Evolutionary conservation across 208 protist species (phyloP).

Genomic region (Crithidia brevicula): DNA sequence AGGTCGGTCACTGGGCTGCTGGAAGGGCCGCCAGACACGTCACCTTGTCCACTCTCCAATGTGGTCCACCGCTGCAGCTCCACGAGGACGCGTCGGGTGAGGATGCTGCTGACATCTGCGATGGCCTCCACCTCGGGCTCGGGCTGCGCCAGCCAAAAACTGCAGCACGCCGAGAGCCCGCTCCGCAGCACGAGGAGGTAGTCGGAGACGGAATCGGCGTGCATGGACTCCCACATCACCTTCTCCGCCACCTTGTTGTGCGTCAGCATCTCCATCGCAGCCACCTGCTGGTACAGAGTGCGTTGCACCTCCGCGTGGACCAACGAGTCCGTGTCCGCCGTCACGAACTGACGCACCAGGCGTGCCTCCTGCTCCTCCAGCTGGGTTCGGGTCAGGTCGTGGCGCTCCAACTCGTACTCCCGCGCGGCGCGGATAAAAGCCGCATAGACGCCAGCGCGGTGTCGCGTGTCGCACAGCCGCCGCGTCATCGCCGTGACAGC

Average conservation of each 20-base stretch:
- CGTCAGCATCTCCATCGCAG: constrained; percentile 53
- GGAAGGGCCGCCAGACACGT: neutral
- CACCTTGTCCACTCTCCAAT: neutral
- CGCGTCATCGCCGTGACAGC: constrained; percentile 60
- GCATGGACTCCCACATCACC: constrained; percentile 85
- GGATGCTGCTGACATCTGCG: constrained; percentile 66
- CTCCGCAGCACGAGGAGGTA: constrained; percentile 40
- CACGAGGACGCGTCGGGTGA: constrained; percentile 56
- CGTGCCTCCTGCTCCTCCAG: constrained; percentile 70
- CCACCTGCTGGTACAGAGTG: constrained; percentile 55
- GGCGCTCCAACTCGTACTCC: constrained; percentile 52
- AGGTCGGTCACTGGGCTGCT: constrained; percentile 28
- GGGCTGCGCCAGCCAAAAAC: constrained; percentile 61
- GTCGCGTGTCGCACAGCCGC: constrained; percentile 43
- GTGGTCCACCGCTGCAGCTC: constrained; percentile 13
- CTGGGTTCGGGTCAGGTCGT: constrained; percentile 37
- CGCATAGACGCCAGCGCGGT: constrained; percentile 72
- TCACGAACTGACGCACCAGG: constrained; percentile 65
- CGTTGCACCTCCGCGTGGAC: constrained; percentile 60
- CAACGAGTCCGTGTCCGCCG: constrained; percentile 42
- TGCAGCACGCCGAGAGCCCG: constrained; percentile 55
- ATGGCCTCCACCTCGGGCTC: constrained; percentile 65
- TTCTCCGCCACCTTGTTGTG: constrained; percentile 67
- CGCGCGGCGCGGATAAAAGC: constrained; percentile 62
- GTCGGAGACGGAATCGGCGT: constrained; percentile 50